These are phyloP conservation scores for Trichosporon faecale DNA, from an alignment of 1,284 basidiomycete species.

Conservation along the genomic window DNA sequence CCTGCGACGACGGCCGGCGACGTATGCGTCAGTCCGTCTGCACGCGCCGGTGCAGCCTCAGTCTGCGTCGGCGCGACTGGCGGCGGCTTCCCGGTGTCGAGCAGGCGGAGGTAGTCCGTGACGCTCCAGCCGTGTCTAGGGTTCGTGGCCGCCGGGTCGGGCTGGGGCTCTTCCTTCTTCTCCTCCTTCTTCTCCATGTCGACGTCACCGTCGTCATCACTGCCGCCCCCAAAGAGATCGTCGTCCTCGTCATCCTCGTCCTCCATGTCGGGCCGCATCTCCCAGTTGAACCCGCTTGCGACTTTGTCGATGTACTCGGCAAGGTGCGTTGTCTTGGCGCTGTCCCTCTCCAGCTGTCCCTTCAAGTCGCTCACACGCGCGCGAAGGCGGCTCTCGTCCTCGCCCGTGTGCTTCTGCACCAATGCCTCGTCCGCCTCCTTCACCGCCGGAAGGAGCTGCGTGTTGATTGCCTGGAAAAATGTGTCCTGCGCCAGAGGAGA, in stretches of 20 bases:
- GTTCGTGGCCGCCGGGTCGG: constrained; percentile 22
- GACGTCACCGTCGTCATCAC: constrained; percentile 19
- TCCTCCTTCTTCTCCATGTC: constrained; percentile 20
- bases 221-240: constrained; percentile 29
- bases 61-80: not conserved
- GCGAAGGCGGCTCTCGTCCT: constrained; percentile 26
- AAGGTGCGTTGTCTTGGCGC: constrained; percentile 27
- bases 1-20: not conserved
- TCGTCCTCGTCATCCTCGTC: constrained; percentile 23
- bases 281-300: constrained; percentile 36
- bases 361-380: constrained; percentile 20
- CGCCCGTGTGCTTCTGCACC: not conserved
- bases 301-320: constrained; percentile 29
- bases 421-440: not conserved
- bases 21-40: not conserved
- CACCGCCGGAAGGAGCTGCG: constrained; percentile 27
- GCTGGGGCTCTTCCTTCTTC: constrained; percentile 11
- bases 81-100: constrained; percentile 33
- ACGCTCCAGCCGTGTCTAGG: constrained; percentile 36
- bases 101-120: constrained; percentile 36
- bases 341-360: constrained; percentile 26
- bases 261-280: constrained; percentile 32
- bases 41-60: not conserved
- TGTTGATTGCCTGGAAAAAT: constrained; percentile 41
- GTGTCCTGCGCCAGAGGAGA: constrained; percentile 35